Conservation (phyloP, 768 basidiomycete genomes). For the Termitomyces sp. region DNA sequence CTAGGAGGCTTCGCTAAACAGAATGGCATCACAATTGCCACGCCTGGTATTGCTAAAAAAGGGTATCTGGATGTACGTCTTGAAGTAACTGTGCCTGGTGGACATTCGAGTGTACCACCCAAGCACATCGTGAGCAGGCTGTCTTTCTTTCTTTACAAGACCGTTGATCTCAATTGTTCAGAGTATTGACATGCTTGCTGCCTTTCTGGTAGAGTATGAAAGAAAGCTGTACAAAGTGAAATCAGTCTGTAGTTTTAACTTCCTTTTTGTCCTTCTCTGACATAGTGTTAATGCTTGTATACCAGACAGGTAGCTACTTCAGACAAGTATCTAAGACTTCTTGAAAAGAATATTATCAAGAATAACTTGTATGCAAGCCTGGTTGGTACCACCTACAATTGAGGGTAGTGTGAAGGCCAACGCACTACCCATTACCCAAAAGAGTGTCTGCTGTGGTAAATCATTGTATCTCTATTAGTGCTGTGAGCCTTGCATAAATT, state of each 20-base stretch:
- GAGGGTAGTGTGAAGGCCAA: conserved; percentile 70
- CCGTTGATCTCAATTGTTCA: no score
- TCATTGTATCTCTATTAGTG: conserved; percentile 55
- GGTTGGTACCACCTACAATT: conserved; percentile 65
- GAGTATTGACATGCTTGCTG: no score
- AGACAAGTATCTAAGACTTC: conserved; percentile 42
- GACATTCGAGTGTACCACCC: no score
- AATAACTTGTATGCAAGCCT: conserved; percentile 37
- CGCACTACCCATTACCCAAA: conserved; percentile 79
- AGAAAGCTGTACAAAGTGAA: conserved; percentile 47
- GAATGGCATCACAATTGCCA: conserved; percentile 51
- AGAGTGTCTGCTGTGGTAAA: conserved; percentile 63
- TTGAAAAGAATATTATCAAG: conserved; percentile 42
- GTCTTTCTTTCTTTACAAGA: no score
- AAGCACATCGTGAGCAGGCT: no score
- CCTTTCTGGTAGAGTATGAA: no score
- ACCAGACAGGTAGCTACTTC: conserved; percentile 44
- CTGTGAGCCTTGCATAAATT: neutral
- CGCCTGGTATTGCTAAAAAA: conserved; percentile 67
- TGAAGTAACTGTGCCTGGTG: no score
- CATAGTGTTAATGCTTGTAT: conserved; percentile 22
- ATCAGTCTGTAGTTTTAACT: conserved; percentile 33
- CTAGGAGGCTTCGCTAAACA: conserved; percentile 42
- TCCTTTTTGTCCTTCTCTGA: neutral
- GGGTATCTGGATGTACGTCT: no score